Percentiles rank a stretch among this genome's conserved stretches.
phyloP scores from a whole-genome alignment of 208 protist species.

The Crithidia mellificae region DNA sequence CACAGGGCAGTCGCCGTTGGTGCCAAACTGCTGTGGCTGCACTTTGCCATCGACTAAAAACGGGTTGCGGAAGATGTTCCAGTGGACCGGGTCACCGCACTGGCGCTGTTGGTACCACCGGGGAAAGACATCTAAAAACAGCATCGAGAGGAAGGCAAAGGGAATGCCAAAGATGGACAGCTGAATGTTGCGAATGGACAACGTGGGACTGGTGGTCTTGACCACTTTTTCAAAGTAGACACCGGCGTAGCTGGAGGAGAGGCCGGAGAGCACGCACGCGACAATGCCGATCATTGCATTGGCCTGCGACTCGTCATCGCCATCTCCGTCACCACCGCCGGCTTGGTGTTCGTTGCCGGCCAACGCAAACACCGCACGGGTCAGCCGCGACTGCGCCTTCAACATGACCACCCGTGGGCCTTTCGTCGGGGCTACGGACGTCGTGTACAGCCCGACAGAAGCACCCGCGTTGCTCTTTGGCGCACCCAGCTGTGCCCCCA shows the following conservation, averaged over 20 bases:
- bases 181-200: constrained; percentile 84
- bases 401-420: background rate
- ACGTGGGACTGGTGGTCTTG: constrained; percentile 62
- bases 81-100: constrained; percentile 33
- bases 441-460: background rate
- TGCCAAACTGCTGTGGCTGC: no score
- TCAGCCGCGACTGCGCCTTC: background rate
- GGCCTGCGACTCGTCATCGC: constrained; percentile 5
- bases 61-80: constrained; percentile 37
- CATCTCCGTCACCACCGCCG: background rate
- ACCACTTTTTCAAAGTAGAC: constrained; percentile 90
- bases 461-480: background rate
- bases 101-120: constrained; percentile 23
- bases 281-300: constrained; percentile 49
- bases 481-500: constrained; percentile 48
- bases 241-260: constrained; percentile 76
- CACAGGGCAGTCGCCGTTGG: constrained; percentile 19
- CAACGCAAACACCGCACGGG: background rate
- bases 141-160: constrained; percentile 56
- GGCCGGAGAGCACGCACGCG: constrained; percentile 59
- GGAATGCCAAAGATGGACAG: constrained; percentile 79
- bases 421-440: background rate
- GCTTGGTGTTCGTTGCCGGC: background rate
- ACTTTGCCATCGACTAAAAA: background rate
- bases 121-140: constrained; percentile 65